Conservation (phyloP, 495 filamentous ascomycete genomes). For the Aspergillus sclerotiicarbonarius region DNA sequence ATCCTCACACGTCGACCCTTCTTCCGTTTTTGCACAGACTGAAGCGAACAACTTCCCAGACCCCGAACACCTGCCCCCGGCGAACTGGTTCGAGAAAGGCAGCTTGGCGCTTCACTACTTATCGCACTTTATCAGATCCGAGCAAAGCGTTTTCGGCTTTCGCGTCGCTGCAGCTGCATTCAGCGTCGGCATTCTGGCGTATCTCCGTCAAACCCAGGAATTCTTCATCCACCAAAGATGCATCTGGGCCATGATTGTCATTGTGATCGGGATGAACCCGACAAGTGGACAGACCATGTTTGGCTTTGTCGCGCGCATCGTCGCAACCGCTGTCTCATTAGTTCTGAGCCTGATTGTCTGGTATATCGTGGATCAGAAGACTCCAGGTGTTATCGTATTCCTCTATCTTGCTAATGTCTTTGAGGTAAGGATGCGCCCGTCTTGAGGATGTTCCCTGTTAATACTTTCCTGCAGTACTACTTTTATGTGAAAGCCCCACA, state of each 20-base stretch:
- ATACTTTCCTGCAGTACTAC: constrained; percentile 41
- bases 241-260: constrained; percentile 76
- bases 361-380: constrained; percentile 69
- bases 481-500: constrained; percentile 63
- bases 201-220: constrained; percentile 58
- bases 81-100: constrained; percentile 57
- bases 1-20: constrained; percentile 23
- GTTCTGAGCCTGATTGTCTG: constrained; percentile 61
- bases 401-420: constrained; percentile 66
- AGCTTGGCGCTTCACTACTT: constrained; percentile 30
- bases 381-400: constrained; percentile 62
- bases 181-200: constrained; percentile 66
- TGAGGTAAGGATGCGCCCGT: constrained; percentile 35
- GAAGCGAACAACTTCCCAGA: constrained; percentile 37
- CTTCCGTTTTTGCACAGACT: constrained; percentile 9
- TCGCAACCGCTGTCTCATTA: constrained; percentile 61
- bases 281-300: constrained; percentile 66
- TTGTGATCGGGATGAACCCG: constrained; percentile 60
- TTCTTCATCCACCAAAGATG: constrained; percentile 70
- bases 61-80: constrained; percentile 70
- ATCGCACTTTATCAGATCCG: constrained; percentile 29
- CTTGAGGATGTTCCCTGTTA: not conserved
- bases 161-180: constrained; percentile 68
- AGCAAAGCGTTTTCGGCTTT: constrained; percentile 58
- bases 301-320: constrained; percentile 63